These are phyloP conservation scores for Didymella pinodella DNA, from an alignment of 2,329 filamentous ascomycete species.

Conservation along the genomic window DNA sequence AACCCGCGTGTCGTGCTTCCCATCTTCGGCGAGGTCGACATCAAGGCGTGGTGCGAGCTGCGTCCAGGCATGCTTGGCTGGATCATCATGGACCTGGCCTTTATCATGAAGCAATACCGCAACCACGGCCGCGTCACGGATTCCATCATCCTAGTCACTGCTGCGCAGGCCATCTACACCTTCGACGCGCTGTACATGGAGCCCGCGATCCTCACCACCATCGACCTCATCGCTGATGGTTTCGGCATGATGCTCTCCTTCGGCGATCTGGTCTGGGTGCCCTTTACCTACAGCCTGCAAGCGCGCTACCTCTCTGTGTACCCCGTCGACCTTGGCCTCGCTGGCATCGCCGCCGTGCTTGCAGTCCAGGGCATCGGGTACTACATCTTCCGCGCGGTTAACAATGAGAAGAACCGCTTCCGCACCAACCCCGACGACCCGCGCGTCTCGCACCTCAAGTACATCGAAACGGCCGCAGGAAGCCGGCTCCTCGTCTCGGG, in stretches of 20 bases:
- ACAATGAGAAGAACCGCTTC: conserved; percentile 95
- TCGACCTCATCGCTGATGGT: conserved; percentile 91
- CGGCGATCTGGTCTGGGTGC: conserved; percentile 91
- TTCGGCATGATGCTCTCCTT: conserved; percentile 96
- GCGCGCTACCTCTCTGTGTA: conserved; percentile 84
- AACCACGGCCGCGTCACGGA: conserved; percentile 84
- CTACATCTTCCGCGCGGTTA: conserved; percentile 90
- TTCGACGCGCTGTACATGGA: conserved; percentile 89
- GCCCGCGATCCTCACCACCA: conserved; percentile 86
- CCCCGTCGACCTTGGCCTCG: conserved; percentile 77
- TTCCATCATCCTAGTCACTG: conserved; percentile 80
- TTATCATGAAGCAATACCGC: conserved; percentile 86
- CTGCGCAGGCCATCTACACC: conserved; percentile 82
- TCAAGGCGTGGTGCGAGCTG: conserved; percentile 89
- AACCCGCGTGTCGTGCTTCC: conserved; percentile 86
- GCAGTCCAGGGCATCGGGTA: conserved; percentile 77
- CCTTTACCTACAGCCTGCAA: conserved; percentile 86
- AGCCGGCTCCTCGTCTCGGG: conserved; percentile 83
- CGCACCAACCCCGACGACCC: conserved; percentile 85
- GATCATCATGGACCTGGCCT: conserved; percentile 84
- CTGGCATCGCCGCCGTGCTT: conserved; percentile 70
- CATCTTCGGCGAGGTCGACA: conserved; percentile 82
- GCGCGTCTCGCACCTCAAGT: conserved; percentile 78
- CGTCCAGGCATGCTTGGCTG: conserved; percentile 91
- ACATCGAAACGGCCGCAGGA: conserved; percentile 83